phyloP scores from a whole-genome alignment of 805 yeast species.

The Myxozyma mucilagina region DNA sequence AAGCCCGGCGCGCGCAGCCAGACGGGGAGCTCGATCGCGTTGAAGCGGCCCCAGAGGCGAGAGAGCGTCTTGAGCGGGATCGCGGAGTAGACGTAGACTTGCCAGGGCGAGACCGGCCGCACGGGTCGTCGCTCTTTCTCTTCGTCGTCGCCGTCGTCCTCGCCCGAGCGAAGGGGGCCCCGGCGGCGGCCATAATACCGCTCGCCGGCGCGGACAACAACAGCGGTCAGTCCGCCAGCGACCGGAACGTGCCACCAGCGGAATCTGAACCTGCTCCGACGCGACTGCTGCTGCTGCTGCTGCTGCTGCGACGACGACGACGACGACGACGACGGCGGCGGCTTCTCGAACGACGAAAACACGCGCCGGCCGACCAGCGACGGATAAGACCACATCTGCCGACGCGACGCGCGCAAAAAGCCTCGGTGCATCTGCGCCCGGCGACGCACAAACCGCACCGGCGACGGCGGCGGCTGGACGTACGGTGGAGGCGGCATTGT shows the following conservation, averaged over 20 bases:
- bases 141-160: not conserved
- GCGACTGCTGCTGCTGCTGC: conserved; percentile 17
- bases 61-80: conserved; percentile 89
- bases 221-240: conserved; percentile 30
- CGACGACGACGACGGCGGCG: not conserved
- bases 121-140: conserved; percentile 34
- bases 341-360: conserved; percentile 9
- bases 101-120: conserved; percentile 79
- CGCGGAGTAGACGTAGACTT: conserved; percentile 82
- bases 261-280: conserved; percentile 15
- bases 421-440: conserved; percentile 18
- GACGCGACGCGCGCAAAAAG: conserved; percentile 24
- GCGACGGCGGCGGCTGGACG: conserved; percentile 28
- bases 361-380: conserved; percentile 22
- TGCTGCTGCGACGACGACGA: not conserved
- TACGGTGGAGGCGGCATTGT: conserved; percentile 33
- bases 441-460: conserved; percentile 32
- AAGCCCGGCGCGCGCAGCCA: conserved; percentile 87
- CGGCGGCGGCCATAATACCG: conserved; percentile 13
- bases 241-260: conserved; percentile 34
- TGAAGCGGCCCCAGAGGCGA: conserved; percentile 91
- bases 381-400: conserved; percentile 27
- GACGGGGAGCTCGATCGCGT: conserved; percentile 76
- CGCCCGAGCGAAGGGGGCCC: not conserved
- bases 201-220: conserved; percentile 19